A percentile compares a stretch with the other conserved stretches of the same genome.
phyloP scores from a whole-genome alignment of 139 green algal species.

The Auxenochlorella pyrenoidosa region DNA sequence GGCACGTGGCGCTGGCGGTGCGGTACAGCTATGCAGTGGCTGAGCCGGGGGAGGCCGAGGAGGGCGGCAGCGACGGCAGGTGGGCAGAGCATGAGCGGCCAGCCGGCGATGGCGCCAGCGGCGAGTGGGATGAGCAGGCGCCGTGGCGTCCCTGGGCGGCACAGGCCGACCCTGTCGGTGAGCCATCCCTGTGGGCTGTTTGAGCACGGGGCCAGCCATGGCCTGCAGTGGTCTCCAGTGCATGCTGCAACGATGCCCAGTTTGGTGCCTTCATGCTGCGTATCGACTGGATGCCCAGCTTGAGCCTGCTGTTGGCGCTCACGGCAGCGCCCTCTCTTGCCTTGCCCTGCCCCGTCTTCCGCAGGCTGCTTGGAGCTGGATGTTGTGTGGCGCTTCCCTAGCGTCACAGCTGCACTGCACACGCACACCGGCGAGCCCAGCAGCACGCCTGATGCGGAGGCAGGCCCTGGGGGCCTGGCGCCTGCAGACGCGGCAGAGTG shows the following conservation, averaged over 20 bases:
- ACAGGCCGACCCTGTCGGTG: slow-evolving; percentile 59
- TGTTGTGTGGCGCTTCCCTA: slow-evolving; percentile 57
- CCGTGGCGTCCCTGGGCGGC: slow-evolving; percentile 77
- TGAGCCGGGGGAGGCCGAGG: not conserved
- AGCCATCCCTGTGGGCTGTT: too few species aligned
- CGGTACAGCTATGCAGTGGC: slow-evolving; percentile 21
- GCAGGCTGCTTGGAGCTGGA: slow-evolving; percentile 68
- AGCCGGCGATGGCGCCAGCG: not conserved
- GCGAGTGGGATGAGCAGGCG: slow-evolving; percentile 64
- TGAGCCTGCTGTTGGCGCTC: too few species aligned
- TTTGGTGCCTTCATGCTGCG: not conserved
- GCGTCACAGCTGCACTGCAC: not conserved
- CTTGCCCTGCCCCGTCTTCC: not conserved
- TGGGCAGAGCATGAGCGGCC: not conserved
- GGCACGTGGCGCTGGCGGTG: not conserved
- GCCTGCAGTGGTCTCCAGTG: too few species aligned
- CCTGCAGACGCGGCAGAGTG: slow-evolving; percentile 5
- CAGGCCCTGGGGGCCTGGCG: not conserved
- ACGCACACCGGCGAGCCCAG: not conserved
- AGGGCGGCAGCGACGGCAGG: not conserved
- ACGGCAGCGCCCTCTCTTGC: too few species aligned
- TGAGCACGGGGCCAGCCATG: too few species aligned
- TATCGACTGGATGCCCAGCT: too few species aligned
- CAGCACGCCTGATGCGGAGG: not conserved
- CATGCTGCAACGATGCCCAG: too few species aligned